Conservation (phyloP, 768 basidiomycete genomes). For the Tylopilus balloui region DNA sequence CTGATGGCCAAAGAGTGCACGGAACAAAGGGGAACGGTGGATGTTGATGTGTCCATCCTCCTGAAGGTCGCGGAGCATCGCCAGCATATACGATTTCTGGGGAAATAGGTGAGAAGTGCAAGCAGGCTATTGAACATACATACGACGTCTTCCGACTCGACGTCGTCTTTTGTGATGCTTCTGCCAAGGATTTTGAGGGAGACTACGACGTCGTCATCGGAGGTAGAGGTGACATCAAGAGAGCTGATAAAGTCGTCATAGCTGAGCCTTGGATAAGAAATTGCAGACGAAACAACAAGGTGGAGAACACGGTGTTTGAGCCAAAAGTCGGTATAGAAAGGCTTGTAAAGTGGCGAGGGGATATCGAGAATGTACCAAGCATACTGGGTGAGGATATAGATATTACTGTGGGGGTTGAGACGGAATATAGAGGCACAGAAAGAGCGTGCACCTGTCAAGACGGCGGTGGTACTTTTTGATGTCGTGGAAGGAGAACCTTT, state of each 20-base stretch:
- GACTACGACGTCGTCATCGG: slow-evolving; percentile 30
- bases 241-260: slow-evolving; percentile 38
- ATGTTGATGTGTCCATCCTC: slow-evolving; percentile 29
- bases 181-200: slow-evolving; percentile 41
- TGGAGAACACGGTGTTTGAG: slow-evolving; percentile 47
- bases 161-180: slow-evolving; percentile 38
- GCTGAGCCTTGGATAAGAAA: slow-evolving; percentile 33
- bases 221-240: slow-evolving; percentile 30
- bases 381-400: slow-evolving; percentile 55
- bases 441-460: slow-evolving; percentile 41
- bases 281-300: slow-evolving; percentile 38
- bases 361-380: slow-evolving; percentile 68
- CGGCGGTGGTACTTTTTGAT: slow-evolving; percentile 17
- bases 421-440: not conserved
- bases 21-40: slow-evolving; percentile 40
- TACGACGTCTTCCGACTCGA: slow-evolving; percentile 46
- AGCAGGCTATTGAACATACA: slow-evolving; percentile 16
- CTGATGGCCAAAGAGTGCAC: slow-evolving; percentile 28
- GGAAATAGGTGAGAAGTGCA: slow-evolving; percentile 1
- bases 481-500: slow-evolving; percentile 47
- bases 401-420: slow-evolving; percentile 42
- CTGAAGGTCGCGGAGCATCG: slow-evolving; percentile 38
- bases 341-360: slow-evolving; percentile 44
- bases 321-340: slow-evolving; percentile 47
- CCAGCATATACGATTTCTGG: slow-evolving; percentile 44